phyloP scores from a whole-genome alignment of 2,329 filamentous ascomycete genomes.

The Septoria petroselini region DNA sequence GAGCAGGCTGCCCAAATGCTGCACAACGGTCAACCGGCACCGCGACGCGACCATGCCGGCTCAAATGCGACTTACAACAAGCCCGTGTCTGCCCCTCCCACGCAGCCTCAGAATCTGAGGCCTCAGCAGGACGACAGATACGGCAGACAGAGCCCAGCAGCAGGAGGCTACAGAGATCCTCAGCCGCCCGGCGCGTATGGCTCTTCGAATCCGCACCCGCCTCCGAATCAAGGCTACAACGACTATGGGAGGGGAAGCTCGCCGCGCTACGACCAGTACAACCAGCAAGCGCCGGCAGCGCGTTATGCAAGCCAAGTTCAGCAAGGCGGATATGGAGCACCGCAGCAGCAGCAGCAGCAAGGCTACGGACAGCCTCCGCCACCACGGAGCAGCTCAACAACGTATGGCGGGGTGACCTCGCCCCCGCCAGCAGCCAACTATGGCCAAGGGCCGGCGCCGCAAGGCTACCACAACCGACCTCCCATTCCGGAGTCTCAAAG shows the following conservation, averaged over 20 bases:
- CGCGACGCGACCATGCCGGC: constrained; percentile 34
- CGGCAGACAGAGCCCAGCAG: constrained; percentile 33
- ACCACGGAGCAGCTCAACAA: constrained; percentile 21
- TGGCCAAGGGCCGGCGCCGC: constrained; percentile 54
- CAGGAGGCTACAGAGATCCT: constrained; percentile 27
- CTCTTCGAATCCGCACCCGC: constrained; percentile 31
- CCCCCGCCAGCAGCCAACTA: constrained; percentile 50
- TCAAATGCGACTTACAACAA: constrained; percentile 45
- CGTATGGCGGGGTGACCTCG: constrained; percentile 26
- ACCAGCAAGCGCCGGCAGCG: constrained; percentile 20
- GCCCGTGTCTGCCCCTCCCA: constrained; percentile 39
- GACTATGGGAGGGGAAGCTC: constrained; percentile 34
- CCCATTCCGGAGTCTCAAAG: constrained; percentile 48
- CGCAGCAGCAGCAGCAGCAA: constrained; percentile 9
- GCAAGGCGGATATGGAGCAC: constrained; percentile 17
- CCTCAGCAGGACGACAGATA: constrained; percentile 40
- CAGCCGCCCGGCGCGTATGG: constrained; percentile 41
- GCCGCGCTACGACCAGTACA: constrained; percentile 39
- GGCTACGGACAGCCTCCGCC: constrained; percentile 18
- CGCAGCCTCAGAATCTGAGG: constrained; percentile 38
- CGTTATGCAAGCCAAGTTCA: constrained; percentile 25
- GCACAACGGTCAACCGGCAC: constrained; percentile 21
- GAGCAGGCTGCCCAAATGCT: constrained; percentile 53
- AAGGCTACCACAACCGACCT: constrained; percentile 63
- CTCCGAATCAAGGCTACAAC: constrained; percentile 32